Percentiles rank a stretch among this genome's conserved stretches.
These are phyloP conservation scores for Penicillium oxalicum DNA, from an alignment of 2,329 filamentous ascomycete species.

Conservation along the genomic window DNA sequence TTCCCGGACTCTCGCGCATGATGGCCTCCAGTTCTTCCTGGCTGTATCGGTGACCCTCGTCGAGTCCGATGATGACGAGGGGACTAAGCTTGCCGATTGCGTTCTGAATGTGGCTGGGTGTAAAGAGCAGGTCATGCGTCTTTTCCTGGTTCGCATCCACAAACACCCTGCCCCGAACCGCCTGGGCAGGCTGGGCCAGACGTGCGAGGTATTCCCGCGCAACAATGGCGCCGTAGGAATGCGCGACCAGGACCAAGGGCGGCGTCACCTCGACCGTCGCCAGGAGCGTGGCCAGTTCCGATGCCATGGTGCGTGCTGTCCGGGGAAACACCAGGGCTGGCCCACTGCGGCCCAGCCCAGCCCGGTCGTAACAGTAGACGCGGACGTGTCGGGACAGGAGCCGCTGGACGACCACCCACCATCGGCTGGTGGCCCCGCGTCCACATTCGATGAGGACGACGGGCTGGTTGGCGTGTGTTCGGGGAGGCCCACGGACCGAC, in stretches of 20 bases:
- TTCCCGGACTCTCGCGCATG: too few relatives aligned
- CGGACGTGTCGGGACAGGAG: too few relatives aligned
- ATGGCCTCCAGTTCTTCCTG: too few relatives aligned
- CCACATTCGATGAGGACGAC: too few relatives aligned
- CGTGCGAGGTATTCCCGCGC: conserved; percentile 35
- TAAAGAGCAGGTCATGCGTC: conserved; percentile 3
- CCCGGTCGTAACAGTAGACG: conserved; percentile 29
- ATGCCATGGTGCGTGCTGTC: conserved; percentile 24
- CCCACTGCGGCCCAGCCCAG: conserved; percentile 34
- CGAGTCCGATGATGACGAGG: too few relatives aligned
- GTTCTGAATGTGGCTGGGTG: conserved; percentile 29
- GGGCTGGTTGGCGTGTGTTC: too few relatives aligned
- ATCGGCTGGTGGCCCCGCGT: too few relatives aligned
- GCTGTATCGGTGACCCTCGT: too few relatives aligned
- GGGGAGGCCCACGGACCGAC: too few relatives aligned
- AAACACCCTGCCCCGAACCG: conserved; percentile 35
- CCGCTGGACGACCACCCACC: too few relatives aligned
- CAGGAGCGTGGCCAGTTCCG: conserved; percentile 29
- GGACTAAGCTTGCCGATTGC: conserved; percentile 22
- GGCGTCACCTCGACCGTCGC: conserved; percentile 15
- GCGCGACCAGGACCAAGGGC: conserved; percentile 32
- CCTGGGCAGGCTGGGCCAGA: conserved; percentile 13
- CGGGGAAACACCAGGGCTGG: conserved; percentile 7
- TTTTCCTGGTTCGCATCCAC: conserved; percentile 19
- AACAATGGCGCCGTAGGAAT: conserved; percentile 39